phyloP scores from a whole-genome alignment of 2,329 filamentous ascomycete species.

The Tolypocladium pustulatum region DNA sequence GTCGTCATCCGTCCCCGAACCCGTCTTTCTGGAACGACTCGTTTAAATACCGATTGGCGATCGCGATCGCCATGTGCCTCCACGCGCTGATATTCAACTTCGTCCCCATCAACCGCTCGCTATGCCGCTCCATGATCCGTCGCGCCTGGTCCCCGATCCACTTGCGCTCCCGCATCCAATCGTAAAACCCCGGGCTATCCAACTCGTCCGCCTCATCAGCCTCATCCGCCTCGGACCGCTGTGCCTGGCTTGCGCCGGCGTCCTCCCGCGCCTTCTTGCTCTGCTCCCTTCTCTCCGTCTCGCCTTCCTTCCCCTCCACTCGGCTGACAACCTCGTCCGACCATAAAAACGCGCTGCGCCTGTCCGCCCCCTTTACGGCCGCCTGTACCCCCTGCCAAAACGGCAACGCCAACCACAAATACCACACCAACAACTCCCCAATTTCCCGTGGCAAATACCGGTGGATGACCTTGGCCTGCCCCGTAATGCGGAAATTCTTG shows the following conservation, averaged over 20 bases:
- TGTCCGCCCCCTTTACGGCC: background rate
- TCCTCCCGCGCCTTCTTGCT: too few species aligned
- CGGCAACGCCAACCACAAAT: slow-evolving; percentile 14
- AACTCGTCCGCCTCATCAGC: too few species aligned
- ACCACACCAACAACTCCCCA: slow-evolving; percentile 13
- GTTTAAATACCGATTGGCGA: too few species aligned
- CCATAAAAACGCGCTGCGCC: background rate
- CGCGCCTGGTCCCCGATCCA: slow-evolving; percentile 1
- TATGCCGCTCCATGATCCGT: slow-evolving; percentile 1
- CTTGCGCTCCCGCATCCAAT: slow-evolving; percentile 1
- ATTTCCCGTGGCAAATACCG: slow-evolving; percentile 13
- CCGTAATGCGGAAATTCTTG: slow-evolving; percentile 10
- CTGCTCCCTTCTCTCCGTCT: background rate
- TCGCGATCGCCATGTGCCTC: too few species aligned
- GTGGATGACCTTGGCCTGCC: slow-evolving; percentile 14
- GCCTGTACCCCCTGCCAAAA: slow-evolving; percentile 2
- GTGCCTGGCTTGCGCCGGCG: too few species aligned
- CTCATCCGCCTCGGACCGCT: too few species aligned
- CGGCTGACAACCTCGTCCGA: background rate
- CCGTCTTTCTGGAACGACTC: too few species aligned
- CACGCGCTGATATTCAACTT: too few species aligned
- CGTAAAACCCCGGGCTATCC: too few species aligned
- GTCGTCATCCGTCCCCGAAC: too few species aligned
- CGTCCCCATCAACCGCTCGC: slow-evolving; percentile 1
- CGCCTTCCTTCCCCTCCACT: background rate